Percentiles rank a stretch among this genome's conserved stretches.
phyloP scores from a whole-genome alignment of 441 rosid species.

The Caryocar brasiliense region DNA sequence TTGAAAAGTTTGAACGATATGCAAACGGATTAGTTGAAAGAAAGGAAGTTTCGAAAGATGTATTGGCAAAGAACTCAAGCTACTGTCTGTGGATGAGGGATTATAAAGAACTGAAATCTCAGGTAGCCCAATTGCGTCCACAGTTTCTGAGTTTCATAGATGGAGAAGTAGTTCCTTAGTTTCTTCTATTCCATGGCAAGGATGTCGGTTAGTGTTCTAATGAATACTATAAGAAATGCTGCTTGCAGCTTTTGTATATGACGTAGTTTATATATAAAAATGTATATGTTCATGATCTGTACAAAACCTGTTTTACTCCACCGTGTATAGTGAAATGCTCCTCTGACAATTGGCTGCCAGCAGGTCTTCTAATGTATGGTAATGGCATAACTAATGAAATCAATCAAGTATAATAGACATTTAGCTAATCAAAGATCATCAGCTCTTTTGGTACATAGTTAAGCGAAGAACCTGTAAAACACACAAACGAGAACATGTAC shows the following conservation, averaged over 20 bases:
- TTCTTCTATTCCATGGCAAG: neutral
- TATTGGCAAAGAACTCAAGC: constrained; percentile 52
- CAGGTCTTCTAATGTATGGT: too few relatives aligned
- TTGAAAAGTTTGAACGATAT: constrained; percentile 29
- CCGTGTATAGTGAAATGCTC: too few relatives aligned
- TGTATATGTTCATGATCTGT: too few relatives aligned
- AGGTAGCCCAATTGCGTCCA: constrained; percentile 8
- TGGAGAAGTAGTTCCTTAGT: constrained; percentile 23
- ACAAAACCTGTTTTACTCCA: too few relatives aligned
- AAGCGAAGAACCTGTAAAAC: too few relatives aligned
- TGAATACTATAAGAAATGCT: neutral
- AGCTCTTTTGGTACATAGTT: too few relatives aligned
- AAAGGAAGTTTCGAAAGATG: constrained; percentile 56
- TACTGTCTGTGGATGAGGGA: constrained; percentile 40
- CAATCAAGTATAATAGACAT: neutral
- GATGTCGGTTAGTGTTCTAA: neutral
- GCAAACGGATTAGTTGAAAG: constrained; percentile 29
- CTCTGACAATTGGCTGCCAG: too few relatives aligned
- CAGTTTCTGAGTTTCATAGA: constrained; percentile 20
- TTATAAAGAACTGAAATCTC: constrained; percentile 23
- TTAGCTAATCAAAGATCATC: too few relatives aligned
- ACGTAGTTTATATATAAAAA: too few relatives aligned
- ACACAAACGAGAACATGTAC: too few relatives aligned
- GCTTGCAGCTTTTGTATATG: neutral
- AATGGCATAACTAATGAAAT: too few relatives aligned